phyloP scores from a whole-genome alignment of 2,329 filamentous ascomycete species.

The Macrophomina tecta region DNA sequence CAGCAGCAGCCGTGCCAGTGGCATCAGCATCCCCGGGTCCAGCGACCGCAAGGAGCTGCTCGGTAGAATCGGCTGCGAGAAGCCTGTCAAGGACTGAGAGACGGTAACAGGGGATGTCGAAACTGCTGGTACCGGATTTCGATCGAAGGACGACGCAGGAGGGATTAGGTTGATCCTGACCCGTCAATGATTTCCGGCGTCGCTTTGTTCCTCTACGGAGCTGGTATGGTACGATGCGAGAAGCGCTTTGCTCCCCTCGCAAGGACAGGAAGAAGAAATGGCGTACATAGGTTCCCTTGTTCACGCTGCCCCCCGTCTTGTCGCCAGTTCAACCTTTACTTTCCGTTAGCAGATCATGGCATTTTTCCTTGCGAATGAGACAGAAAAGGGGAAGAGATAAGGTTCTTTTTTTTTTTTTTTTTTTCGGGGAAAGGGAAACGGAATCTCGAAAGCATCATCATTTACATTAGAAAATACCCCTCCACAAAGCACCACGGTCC shows the following conservation, averaged over 20 bases:
- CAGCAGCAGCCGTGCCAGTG: slow-evolving; percentile 52
- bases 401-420: not conserved
- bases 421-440: not conserved
- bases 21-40: slow-evolving; percentile 70
- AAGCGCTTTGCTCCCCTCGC: not conserved
- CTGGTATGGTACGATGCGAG: not conserved
- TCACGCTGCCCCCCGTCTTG: not conserved
- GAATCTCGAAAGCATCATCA: slow-evolving; percentile 1
- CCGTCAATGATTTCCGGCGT: not conserved
- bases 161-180: slow-evolving; percentile 13
- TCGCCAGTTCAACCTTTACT: not conserved
- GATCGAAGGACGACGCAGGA: not conserved
- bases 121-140: slow-evolving; percentile 16
- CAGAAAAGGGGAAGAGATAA: not conserved
- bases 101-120: not conserved
- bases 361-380: not conserved
- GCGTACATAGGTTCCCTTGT: slow-evolving; percentile 11
- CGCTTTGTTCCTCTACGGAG: not conserved
- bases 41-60: slow-evolving; percentile 81
- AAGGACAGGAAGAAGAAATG: slow-evolving; percentile 13
- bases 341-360: slow-evolving; percentile 7
- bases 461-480: slow-evolving; percentile 22
- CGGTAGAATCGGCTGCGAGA: slow-evolving; percentile 82
- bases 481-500: not conserved
- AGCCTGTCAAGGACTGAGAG: slow-evolving; percentile 51